Conservation (phyloP, 371 early-diverging fungal genomes). For the Rhizomucor pusillus region DNA sequence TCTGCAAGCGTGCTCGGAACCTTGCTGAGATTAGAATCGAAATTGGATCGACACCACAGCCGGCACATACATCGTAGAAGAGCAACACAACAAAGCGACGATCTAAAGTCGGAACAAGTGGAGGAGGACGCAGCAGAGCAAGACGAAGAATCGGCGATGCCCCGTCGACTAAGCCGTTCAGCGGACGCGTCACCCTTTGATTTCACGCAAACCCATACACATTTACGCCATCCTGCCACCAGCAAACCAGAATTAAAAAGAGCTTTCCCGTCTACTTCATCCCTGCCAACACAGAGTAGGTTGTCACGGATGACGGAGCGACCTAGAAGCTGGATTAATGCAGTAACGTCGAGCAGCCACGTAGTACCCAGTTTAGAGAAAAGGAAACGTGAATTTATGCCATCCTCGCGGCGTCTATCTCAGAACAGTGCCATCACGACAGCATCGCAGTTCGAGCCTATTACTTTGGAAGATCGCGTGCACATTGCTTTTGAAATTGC, state of each 20-base stretch:
- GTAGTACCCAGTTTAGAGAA: constrained; percentile 36
- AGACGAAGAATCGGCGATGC: not conserved
- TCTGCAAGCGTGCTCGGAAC: constrained; percentile 33
- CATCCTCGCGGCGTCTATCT: constrained; percentile 34
- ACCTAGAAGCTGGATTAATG: constrained; percentile 33
- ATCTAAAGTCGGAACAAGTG: not conserved
- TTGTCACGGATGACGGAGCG: constrained; percentile 13
- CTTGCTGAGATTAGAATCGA: constrained; percentile 35
- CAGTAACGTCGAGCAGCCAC: constrained; percentile 28
- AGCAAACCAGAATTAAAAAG: constrained; percentile 2
- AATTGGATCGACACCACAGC: not conserved
- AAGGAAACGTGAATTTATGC: constrained; percentile 22
- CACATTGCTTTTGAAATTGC: constrained; percentile 57
- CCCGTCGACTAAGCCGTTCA: not conserved
- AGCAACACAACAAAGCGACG: not conserved
- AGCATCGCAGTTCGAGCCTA: constrained; percentile 42
- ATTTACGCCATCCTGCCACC: not conserved
- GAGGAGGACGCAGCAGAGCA: not conserved
- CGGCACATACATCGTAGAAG: not conserved
- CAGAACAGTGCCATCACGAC: constrained; percentile 39
- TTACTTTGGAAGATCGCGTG: constrained; percentile 51
- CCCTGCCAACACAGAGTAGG: not conserved
- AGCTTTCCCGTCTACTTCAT: not conserved
- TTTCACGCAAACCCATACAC: not conserved
- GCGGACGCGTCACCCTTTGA: not conserved